A percentile compares a stretch with the other conserved stretches of the same genome.
Evolutionary conservation across 78 protist genomes (phyloP).

Genomic region (Isochrysis galbana): DNA sequence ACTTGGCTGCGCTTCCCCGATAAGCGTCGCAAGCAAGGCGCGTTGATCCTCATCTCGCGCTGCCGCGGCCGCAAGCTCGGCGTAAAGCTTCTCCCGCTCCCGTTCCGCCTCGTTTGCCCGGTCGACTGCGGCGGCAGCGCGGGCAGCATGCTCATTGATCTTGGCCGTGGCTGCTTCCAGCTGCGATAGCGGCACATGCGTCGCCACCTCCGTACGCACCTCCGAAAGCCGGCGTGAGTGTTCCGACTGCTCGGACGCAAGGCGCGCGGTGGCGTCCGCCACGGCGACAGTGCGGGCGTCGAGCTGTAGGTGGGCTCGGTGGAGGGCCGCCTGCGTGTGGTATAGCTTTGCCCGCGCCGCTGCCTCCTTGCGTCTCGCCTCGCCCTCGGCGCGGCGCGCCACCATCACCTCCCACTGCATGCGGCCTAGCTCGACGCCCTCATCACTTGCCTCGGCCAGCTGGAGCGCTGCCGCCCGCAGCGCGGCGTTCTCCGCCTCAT

Average conservation of each 20-base stretch:
- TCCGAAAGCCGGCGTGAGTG: background rate
- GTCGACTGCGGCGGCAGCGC: background rate
- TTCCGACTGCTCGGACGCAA: background rate
- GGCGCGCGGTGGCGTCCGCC: background rate
- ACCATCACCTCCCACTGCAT: background rate
- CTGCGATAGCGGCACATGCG: background rate
- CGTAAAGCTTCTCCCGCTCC: background rate
- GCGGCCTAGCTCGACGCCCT: background rate
- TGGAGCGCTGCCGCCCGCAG: background rate
- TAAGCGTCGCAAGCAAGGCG: background rate
- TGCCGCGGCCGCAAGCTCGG: background rate
- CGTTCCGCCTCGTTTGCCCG: background rate
- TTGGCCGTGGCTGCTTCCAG: background rate
- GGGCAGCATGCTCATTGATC: background rate
- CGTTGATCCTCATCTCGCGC: constrained; percentile 16
- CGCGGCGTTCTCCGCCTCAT: background rate
- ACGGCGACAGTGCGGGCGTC: background rate
- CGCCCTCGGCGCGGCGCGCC: background rate
- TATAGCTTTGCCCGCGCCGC: background rate
- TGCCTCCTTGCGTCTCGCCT: background rate
- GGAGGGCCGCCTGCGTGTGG: background rate
- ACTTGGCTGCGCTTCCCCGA: background rate
- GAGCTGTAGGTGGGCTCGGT: background rate
- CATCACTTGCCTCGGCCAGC: background rate
- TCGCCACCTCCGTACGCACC: background rate